Conservation (phyloP, 768 basidiomycete species). For the Auricularia sp. region DNA sequence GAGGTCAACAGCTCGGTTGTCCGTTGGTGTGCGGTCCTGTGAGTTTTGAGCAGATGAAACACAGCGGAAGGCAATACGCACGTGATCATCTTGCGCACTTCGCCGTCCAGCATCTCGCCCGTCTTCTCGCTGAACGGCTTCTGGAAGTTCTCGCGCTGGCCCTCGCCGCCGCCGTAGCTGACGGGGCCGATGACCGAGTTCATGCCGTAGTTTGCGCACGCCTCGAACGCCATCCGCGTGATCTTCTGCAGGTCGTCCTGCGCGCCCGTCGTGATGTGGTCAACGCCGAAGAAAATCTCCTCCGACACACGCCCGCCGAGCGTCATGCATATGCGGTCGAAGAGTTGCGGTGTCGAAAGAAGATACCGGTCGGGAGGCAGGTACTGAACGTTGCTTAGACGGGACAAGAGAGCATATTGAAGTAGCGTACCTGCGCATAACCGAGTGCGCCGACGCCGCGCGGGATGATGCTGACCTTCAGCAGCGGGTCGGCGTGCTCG, state of each 20-base stretch:
- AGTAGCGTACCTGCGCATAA: constrained; percentile 70
- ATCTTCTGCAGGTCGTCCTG: constrained; percentile 98
- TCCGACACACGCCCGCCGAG: constrained; percentile 95
- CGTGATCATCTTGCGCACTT: constrained; percentile 95
- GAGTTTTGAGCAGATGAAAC: not conserved
- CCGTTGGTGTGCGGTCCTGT: constrained; percentile 65
- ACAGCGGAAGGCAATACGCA: constrained; percentile 16
- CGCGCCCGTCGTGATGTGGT: constrained; percentile 94
- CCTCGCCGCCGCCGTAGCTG: constrained; percentile 85
- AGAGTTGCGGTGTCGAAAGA: constrained; percentile 87
- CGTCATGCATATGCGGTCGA: constrained; percentile 96
- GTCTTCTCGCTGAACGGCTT: constrained; percentile 99
- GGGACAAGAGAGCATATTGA: constrained; percentile 8
- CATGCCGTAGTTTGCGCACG: constrained; percentile 95
- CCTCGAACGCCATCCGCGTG: constrained; percentile 94
- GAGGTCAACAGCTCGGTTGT: constrained; percentile 72
- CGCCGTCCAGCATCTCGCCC: constrained; percentile 80
- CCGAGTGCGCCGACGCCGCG: constrained; percentile 91
- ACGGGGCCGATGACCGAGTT: constrained; percentile 90
- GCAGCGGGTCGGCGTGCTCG: constrained; percentile 90
- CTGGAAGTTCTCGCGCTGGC: constrained; percentile 78
- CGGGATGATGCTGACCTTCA: constrained; percentile 98
- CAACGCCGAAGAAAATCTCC: constrained; percentile 90
- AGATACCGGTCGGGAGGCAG: constrained; percentile 93
- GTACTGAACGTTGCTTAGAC: constrained; percentile 41